Conservation (phyloP, 1,139 yeast genomes). For the Torulaspora globosa region DNA sequence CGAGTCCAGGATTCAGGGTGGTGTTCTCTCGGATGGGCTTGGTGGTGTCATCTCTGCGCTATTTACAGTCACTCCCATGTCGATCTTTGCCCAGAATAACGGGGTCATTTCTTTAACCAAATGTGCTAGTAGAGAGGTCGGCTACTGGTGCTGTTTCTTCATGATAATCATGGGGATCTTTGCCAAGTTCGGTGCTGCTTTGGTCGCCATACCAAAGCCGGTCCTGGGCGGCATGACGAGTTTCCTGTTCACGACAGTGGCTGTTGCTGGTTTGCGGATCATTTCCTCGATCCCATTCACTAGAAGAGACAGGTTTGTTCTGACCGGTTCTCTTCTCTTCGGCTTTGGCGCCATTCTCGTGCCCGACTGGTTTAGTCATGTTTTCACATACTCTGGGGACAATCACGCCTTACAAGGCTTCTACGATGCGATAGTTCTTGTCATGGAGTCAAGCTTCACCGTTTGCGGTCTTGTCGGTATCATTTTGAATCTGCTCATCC, state of each 20-base stretch:
- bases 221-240: constrained; percentile 93
- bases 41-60: constrained; percentile 73
- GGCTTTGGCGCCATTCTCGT: constrained; percentile 78
- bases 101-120: constrained; percentile 89
- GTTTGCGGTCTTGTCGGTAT: constrained; percentile 75
- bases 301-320: constrained; percentile 80
- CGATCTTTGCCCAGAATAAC: constrained; percentile 89
- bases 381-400: constrained; percentile 71
- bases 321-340: constrained; percentile 69
- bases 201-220: constrained; percentile 77
- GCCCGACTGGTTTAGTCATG: constrained; percentile 66
- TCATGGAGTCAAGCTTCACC: constrained; percentile 86
- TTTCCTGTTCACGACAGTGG: constrained; percentile 81
- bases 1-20: constrained; percentile 88
- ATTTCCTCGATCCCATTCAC: constrained; percentile 73
- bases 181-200: constrained; percentile 84
- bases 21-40: constrained; percentile 71
- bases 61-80: constrained; percentile 74
- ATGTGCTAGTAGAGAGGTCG: constrained; percentile 81
- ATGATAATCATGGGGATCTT: constrained; percentile 80
- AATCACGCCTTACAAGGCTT: constrained; percentile 66
- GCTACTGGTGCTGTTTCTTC: constrained; percentile 86
- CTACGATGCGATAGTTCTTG: constrained; percentile 71
- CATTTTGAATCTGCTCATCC: constrained; percentile 63
- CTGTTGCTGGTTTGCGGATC: constrained; percentile 82